phyloP scores from a whole-genome alignment of 2,329 filamentous ascomycete species.

The Immersiporthe knoxdaviesiana region DNA sequence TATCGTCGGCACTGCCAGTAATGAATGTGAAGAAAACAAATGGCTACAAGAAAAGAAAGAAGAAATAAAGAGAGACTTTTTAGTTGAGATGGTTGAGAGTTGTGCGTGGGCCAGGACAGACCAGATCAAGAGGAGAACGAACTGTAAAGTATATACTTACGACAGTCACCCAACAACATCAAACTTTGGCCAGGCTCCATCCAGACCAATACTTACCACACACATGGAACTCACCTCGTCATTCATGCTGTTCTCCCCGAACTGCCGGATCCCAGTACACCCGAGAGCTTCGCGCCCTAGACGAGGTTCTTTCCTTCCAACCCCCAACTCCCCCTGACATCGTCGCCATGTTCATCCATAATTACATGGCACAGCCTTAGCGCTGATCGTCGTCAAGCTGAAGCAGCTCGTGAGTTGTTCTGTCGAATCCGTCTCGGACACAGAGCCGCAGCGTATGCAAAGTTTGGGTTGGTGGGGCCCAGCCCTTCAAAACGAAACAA shows the following conservation, averaged over 20 bases:
- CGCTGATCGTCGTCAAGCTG: background rate
- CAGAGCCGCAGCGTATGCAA: conserved; percentile 15
- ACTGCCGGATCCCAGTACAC: background rate
- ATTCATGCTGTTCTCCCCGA: background rate
- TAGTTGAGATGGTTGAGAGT: background rate
- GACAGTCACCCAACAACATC: background rate
- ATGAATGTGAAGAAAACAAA: conserved; percentile 14
- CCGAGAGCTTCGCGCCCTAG: background rate
- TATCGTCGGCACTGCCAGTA: conserved; percentile 24
- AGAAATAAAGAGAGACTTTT: conserved; percentile 5
- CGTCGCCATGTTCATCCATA: background rate
- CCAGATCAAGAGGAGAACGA: background rate
- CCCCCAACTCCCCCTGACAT: conserved; percentile 10
- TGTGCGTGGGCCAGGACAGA: background rate
- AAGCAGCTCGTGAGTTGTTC: background rate
- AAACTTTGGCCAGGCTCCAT: background rate
- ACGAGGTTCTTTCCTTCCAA: background rate
- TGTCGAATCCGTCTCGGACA: background rate
- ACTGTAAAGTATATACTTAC: too few species aligned
- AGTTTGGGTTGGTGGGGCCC: background rate
- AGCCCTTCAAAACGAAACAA: conserved; percentile 11
- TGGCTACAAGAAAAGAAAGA: conserved; percentile 1
- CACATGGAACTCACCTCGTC: background rate
- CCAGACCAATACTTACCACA: background rate
- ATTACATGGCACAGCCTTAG: background rate